Conservation (phyloP, 2,329 filamentous ascomycete species). For the Exophiala xenobiotica region DNA sequence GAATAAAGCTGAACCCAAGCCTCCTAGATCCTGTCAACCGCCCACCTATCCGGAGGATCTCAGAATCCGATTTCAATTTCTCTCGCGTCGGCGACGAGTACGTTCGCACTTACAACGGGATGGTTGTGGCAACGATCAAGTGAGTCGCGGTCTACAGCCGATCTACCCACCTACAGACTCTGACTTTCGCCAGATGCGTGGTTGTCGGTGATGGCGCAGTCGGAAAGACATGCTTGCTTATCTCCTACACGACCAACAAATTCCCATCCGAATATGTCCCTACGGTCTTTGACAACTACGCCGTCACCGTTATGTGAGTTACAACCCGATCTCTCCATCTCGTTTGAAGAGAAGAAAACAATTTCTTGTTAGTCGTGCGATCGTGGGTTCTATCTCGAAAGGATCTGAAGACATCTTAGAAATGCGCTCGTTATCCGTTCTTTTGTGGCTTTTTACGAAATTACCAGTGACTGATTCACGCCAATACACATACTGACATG, state of each 20-base stretch:
- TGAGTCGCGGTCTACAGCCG: constrained; percentile 39
- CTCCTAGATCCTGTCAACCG: constrained; percentile 10
- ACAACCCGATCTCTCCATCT: not conserved
- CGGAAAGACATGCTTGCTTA: constrained; percentile 97
- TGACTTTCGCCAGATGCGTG: constrained; percentile 65
- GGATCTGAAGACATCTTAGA: not conserved
- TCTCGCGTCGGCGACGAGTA: constrained; percentile 11
- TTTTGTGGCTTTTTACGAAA: not conserved
- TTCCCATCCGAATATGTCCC: constrained; percentile 99
- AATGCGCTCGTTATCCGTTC: no score
- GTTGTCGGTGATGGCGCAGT: constrained; percentile 99
- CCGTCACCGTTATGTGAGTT: constrained; percentile 96
- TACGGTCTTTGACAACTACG: constrained; percentile 99
- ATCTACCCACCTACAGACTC: constrained; percentile 15
- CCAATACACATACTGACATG: constrained; percentile 20
- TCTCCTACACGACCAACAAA: constrained; percentile 99
- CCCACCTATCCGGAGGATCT: constrained; percentile 5
- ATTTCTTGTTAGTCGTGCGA: not conserved
- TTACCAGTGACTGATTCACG: not conserved
- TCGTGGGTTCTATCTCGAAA: not conserved
- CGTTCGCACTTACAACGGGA: constrained; percentile 35
- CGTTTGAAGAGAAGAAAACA: not conserved
- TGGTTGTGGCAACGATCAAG: constrained; percentile 66
- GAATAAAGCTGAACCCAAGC: constrained; percentile 12
- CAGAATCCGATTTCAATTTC: not conserved